Evolutionary conservation across 2,329 filamentous ascomycete genomes (phyloP).

Genomic region (Sarocladium brachiariae): DNA sequence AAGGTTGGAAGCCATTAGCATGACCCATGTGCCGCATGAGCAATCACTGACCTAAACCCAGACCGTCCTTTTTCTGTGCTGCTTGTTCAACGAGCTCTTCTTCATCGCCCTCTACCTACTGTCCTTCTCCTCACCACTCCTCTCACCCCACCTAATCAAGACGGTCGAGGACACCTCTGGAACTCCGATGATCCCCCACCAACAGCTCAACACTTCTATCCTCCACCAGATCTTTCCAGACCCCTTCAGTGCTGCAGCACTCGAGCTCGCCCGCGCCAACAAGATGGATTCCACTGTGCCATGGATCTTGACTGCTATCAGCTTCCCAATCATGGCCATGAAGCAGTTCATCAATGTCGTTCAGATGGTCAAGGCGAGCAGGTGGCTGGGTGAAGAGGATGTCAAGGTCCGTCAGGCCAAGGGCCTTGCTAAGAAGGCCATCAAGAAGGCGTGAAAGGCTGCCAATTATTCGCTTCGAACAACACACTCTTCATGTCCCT

Average conservation of each 20-base stretch:
- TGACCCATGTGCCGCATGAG: too few relatives aligned
- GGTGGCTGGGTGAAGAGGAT: conserved; percentile 91
- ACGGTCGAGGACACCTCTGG: conserved; percentile 47
- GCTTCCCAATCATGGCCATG: conserved; percentile 77
- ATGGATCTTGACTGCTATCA: conserved; percentile 71
- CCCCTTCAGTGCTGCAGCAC: conserved; percentile 84
- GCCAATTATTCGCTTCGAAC: too few relatives aligned
- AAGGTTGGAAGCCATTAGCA: too few relatives aligned
- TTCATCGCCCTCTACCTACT: conserved; percentile 98
- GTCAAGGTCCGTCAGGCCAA: conserved; percentile 50
- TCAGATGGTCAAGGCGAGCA: conserved; percentile 88
- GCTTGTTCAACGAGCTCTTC: conserved; percentile 87
- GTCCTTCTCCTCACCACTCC: conserved; percentile 85
- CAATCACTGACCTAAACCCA: conserved; percentile 27
- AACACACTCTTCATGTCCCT: too few relatives aligned
- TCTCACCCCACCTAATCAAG: conserved; percentile 76
- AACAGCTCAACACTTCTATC: conserved; percentile 61
- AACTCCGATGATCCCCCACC: conserved; percentile 55
- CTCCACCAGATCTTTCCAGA: conserved; percentile 75
- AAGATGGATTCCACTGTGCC: conserved; percentile 70
- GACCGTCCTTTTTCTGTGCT: conserved; percentile 87
- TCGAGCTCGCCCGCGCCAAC: conserved; percentile 89
- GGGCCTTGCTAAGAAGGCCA: conserved; percentile 45
- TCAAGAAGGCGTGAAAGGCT: conserved; percentile 12
- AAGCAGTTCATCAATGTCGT: conserved; percentile 95